Base-by-base conservation (phyloP, 768 basidiomycete genomes). In the Cystoderma amianthinum region DNA sequence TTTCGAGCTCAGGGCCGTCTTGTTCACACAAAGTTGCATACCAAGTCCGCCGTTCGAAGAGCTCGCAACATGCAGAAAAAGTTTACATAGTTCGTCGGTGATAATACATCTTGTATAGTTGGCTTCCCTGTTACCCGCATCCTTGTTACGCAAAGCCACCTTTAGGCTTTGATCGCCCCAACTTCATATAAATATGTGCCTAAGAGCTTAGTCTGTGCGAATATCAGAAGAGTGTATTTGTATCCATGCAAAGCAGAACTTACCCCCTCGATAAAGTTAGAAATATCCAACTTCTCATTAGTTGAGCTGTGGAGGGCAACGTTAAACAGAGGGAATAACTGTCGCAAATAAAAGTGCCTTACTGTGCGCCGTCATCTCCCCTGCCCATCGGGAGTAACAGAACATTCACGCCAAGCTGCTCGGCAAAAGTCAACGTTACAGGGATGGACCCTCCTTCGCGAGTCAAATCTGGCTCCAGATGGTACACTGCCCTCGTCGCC, bases 361-460 rank as follows among this genome's bases (percentile, higher is more conserved):
- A 90, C 84, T 92, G 90, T 32, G 91, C 88, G 50, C 94, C 95
- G 48, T 98, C 95, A 54, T 97, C 92, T 2, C 89, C 88, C 38
- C 94, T 72, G 2, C 92, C 92, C 83, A 95, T 94, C 1, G 93
- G 95, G 20, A 97, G 69, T 15, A 97, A 66, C 43, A 94, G 59
- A 6, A 96, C 89, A 54, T 93, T 96, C 42, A 92, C 83, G 10
- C 79, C 78, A 35, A 96, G 66, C 33, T 78, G 78, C 56, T 96
- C 90, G 7, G 93, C 90, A 58, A 98, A 95, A 1, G 91, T 94
- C 43, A 97, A 71, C 3, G 92, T 94, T 21, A 95, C 88, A 0
- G 93, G 93, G 47, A 94, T 94, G 4, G 89, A 90, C 3, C 94
- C 94, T n/a, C 91, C 91, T 59, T 95, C 92, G 32, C 91, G 78